A percentile compares a stretch with the other conserved stretches of the same genome.
Evolutionary conservation across 2,329 filamentous ascomycete genomes (phyloP).

Genomic region (Colletotrichum phormii): DNA sequence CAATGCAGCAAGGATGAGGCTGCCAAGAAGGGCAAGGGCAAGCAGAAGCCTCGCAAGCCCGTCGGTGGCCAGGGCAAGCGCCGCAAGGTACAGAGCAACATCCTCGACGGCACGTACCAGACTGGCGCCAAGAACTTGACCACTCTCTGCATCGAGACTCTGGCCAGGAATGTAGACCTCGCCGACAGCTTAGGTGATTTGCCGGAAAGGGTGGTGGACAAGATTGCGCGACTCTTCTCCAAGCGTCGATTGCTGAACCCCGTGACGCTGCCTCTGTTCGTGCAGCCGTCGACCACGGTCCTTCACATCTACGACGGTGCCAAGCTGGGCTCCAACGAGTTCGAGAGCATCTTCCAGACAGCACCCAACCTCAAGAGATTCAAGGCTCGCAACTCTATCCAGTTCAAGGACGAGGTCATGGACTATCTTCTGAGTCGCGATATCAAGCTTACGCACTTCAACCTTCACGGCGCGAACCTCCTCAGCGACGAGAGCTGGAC

Average conservation of each 20-base stretch:
- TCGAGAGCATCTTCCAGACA: constrained; percentile 81
- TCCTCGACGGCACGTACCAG: constrained; percentile 79
- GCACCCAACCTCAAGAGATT: constrained; percentile 77
- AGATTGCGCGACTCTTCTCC: constrained; percentile 69
- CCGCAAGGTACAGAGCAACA: constrained; percentile 83
- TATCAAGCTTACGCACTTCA: constrained; percentile 76
- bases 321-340: constrained; percentile 80
- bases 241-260: constrained; percentile 69
- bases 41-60: constrained; percentile 48
- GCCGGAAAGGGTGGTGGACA: constrained; percentile 66
- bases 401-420: constrained; percentile 88
- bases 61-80: constrained; percentile 68
- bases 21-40: constrained; percentile 57
- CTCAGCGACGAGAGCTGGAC: constrained; percentile 82
- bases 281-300: constrained; percentile 61
- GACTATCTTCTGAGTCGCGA: constrained; percentile 83
- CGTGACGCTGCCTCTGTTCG: constrained; percentile 67
- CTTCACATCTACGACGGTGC: constrained; percentile 69
- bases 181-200: constrained; percentile 73
- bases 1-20: constrained; percentile 77
- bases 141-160: constrained; percentile 70
- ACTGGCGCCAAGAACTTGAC: constrained; percentile 77
- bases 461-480: constrained; percentile 87
- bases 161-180: constrained; percentile 71
- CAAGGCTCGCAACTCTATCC: constrained; percentile 86